Evolutionary conservation across 2,329 filamentous ascomycete genomes (phyloP).

Genomic region (Monilinia vaccinii-corymbosi): DNA sequence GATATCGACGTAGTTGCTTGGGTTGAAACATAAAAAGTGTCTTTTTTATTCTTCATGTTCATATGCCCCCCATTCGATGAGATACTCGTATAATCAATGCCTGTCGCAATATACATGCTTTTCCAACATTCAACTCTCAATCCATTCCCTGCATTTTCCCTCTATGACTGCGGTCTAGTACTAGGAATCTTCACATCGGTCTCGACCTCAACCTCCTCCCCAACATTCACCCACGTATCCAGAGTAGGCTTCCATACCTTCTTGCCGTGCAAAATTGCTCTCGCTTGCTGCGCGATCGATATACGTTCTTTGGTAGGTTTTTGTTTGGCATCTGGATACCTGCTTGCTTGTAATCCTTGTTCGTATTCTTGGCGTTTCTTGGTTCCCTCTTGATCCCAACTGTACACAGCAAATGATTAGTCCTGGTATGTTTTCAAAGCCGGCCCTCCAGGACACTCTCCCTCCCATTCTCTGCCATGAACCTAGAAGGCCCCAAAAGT

Average conservation of each 20-base stretch:
- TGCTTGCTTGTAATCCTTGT: slow-evolving; percentile 25
- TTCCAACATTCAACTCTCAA: neutral
- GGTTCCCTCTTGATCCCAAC: slow-evolving; percentile 50
- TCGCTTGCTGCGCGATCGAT: slow-evolving; percentile 49
- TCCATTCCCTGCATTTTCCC: neutral
- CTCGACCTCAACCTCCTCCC: slow-evolving; percentile 27
- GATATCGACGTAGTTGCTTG: neutral
- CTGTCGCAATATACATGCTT: neutral
- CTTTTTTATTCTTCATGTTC: neutral
- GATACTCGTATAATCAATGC: neutral
- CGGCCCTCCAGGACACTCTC: neutral
- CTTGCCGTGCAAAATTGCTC: slow-evolving; percentile 50
- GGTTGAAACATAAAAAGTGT: neutral
- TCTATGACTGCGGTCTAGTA: neutral
- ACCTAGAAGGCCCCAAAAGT: slow-evolving; percentile 7
- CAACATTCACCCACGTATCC: slow-evolving; percentile 26
- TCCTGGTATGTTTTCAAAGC: neutral
- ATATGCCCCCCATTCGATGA: neutral
- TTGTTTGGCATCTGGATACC: slow-evolving; percentile 25
- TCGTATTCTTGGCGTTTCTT: neutral
- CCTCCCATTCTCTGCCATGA: neutral
- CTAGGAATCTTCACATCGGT: slow-evolving; percentile 22
- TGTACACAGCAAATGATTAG: slow-evolving; percentile 22
- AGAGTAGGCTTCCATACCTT: slow-evolving; percentile 44
- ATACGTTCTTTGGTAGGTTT: slow-evolving; percentile 32